A percentile compares a stretch with the other conserved stretches of the same genome.
Evolutionary conservation across 176 grass and related monocot species (phyloP).

Genomic region (Guadua angustifolia): DNA sequence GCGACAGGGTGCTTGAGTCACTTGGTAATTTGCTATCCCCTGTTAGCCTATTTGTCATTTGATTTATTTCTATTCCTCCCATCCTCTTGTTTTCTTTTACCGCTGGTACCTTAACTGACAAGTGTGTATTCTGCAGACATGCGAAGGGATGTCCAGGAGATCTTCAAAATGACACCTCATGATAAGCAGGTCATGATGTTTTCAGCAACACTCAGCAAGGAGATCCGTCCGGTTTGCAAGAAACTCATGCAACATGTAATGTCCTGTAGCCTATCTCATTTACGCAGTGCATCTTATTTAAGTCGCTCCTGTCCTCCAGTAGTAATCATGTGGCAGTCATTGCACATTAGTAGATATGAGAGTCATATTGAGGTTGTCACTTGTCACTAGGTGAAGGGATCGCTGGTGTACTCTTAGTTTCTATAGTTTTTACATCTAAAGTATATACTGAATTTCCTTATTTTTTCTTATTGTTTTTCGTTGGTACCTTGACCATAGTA

Average conservation of each 20-base stretch:
- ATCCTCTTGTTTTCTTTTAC: background rate
- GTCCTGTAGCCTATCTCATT: slow-evolving; percentile 57
- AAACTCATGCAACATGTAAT: slow-evolving; percentile 99
- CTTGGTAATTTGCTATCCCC: slow-evolving; percentile 64
- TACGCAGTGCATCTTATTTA: slow-evolving; percentile 58
- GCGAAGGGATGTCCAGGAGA: slow-evolving; percentile 97
- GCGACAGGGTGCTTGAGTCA: slow-evolving; percentile 97
- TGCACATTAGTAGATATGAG: background rate
- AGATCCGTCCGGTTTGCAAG: slow-evolving; percentile 96
- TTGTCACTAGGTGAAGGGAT: slow-evolving; percentile 3
- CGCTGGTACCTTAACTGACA: background rate
- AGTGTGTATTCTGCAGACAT: slow-evolving; percentile 70
- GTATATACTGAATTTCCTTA: background rate
- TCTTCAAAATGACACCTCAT: slow-evolving; percentile 99
- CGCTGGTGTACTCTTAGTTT: background rate
- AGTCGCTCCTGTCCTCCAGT: slow-evolving; percentile 26
- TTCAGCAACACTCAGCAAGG: slow-evolving; percentile 98
- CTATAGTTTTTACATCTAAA: background rate
- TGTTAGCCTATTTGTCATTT: background rate
- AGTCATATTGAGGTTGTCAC: background rate
- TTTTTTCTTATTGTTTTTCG: background rate
- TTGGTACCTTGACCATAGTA: background rate
- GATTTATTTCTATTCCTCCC: background rate
- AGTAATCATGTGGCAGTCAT: background rate
- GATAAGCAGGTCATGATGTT: slow-evolving; percentile 99